Evolutionary conservation across 805 yeast genomes (phyloP), one percentile per base, ranked within the genome.

Genomic region (Metschnikowia cerradonensis): DNA sequence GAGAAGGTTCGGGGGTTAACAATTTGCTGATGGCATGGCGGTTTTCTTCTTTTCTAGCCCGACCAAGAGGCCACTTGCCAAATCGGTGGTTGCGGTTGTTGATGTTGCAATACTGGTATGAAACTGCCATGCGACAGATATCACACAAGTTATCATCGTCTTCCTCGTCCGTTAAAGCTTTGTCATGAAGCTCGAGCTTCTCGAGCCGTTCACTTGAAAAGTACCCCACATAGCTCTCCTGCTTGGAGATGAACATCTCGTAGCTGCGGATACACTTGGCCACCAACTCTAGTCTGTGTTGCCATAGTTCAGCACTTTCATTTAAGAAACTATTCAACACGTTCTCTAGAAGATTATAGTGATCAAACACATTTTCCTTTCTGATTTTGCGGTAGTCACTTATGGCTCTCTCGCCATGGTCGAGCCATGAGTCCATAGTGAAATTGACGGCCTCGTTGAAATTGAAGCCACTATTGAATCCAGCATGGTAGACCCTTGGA

Each of bases 341-440:
- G 49, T 74, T 76, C 42, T 77, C 73, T 56, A 81, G 67, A 48
- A 82, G 60, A 49, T 73, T 77, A 65, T 70, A 77, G 60, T 81
- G 78, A 58, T 80, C 82, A 59, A 82, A 81, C 1, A 74, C 78
- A 50, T 69, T 70, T 54, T 74, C 78, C 53, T 73, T 74, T 41
- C 62, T 65, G 36, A 72, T 75, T 23, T 43, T 41, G 68, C 73
- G 49, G 40, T 57, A 57, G 48, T 57, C 60, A 7, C 49, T 51
- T 2, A 57, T 47, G 33, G 60, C 52, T 42, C 73, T 68, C 10
- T 82, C 75, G 2, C 92, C 92, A 64, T 70, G 82, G 13, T 75
- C 79, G 23, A 87, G 66, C 95, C 95, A 88, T 40, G 77, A 74
- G 43, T 81, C 77, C 75, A 84, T 80, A 2, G 91, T 84, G 63